Evolutionary conservation across 139 green algal species (phyloP), one percentile per base, ranked within the genome.

Genomic region (Deuterostichococcus epilithicus): DNA sequence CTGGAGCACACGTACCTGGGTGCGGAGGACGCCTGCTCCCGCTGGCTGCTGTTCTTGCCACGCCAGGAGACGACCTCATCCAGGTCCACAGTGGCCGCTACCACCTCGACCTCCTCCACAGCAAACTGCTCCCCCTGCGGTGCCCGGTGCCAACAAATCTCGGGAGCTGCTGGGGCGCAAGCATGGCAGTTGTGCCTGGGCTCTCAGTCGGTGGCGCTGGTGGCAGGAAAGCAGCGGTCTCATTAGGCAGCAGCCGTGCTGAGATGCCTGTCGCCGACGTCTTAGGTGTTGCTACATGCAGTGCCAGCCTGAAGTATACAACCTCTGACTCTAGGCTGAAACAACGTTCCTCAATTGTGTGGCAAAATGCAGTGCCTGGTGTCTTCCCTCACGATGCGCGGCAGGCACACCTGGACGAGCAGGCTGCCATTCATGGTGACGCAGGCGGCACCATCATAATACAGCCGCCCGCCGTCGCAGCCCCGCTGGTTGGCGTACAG

Each of bases 401-500:
- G 10, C 13, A 2, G 33, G 2, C 72, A 5, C 38, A 85, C 78
- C 82, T 98, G 94, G 33, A 91, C 94, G 35, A 99, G 81, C 44
- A 98, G 75, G 37, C 91, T 4, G 3, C 96, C 96, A 65, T 99
- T 98, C 28, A 95, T 81, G 28, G 93, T 86, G n/a, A 97, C 87
- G 37, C 86, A 93, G 0, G 91, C 89, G 66, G 91, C 95, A 52
- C 93, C 94, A 78, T 98, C 93, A 77, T 92, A 99, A 82, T 99
- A 99, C 1, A 99, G 90, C 3, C 95, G 84, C 0, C 91, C 90
- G 34, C 96, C 96, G 78, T 99, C 96, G 81, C 96, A 99, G 36
- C 96, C 96, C 39, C 88, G 84, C 87, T 98, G 95, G 86, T 99
- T 99, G 80, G 94, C 89, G 74, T 99, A 99, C 77, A 99, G 73